Evolutionary conservation across 2,329 filamentous ascomycete species (phyloP).

Genomic region (Anthostomella pinea): DNA sequence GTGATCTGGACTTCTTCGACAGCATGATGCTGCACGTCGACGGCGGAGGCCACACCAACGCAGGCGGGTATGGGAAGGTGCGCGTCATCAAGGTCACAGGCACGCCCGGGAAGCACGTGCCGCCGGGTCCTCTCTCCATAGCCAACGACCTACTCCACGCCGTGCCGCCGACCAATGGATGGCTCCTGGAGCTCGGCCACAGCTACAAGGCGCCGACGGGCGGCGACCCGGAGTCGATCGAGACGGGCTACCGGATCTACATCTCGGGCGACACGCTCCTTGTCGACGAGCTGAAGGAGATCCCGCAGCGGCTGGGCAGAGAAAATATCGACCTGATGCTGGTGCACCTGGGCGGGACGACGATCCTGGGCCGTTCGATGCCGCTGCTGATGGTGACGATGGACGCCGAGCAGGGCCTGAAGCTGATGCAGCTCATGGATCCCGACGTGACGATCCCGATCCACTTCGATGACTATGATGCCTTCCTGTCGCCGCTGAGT

Average conservation of each 20-base stretch:
- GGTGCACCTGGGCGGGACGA: conserved; percentile 63
- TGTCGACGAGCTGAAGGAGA: conserved; percentile 59
- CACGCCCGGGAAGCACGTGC: conserved; percentile 64
- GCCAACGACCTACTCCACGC: conserved; percentile 39
- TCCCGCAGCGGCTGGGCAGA: conserved; percentile 37
- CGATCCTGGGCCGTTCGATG: conserved; percentile 56
- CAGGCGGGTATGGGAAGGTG: conserved; percentile 32
- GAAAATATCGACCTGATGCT: conserved; percentile 64
- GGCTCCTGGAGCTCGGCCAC: conserved; percentile 62
- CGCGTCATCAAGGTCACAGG: conserved; percentile 56
- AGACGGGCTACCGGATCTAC: conserved; percentile 58
- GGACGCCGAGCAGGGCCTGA: conserved; percentile 61
- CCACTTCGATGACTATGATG: conserved; percentile 63
- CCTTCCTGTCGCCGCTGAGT: conserved; percentile 55
- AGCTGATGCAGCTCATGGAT: conserved; percentile 57
- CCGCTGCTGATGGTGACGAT: conserved; percentile 67
- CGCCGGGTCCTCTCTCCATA: conserved; percentile 35
- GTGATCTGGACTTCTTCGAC: conserved; percentile 55
- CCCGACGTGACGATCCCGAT: conserved; percentile 63
- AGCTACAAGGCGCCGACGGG: conserved; percentile 17
- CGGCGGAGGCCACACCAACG: conserved; percentile 5
- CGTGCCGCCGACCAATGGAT: conserved; percentile 64
- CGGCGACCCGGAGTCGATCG: conserved; percentile 30
- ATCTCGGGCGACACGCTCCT: conserved; percentile 65
- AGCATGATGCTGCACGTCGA: conserved; percentile 41